Percentiles rank a stretch among this genome's conserved stretches.
phyloP scores from a whole-genome alignment of 768 basidiomycete genomes.

The Boletus pseudo-olivaceus region DNA sequence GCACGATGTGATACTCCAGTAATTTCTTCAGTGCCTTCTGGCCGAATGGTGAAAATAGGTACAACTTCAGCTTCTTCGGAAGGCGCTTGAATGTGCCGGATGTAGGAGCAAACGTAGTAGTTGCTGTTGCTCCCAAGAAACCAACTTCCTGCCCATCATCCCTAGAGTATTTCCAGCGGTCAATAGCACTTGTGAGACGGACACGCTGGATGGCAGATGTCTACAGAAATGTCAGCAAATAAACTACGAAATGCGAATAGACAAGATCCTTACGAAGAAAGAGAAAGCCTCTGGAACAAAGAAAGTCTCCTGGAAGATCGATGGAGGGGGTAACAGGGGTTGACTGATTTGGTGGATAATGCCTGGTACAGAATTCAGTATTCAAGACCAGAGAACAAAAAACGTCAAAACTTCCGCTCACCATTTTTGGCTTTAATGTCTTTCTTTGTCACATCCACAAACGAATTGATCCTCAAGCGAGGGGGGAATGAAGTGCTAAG shows the following conservation, averaged over 20 bases:
- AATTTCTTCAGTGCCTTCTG: conserved; percentile 11
- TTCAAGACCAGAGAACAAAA: background rate
- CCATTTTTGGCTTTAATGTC: conserved; percentile 11
- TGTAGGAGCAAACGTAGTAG: conserved; percentile 8
- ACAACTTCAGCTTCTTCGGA: conserved; percentile 5
- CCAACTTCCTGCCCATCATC: background rate
- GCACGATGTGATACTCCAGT: conserved; percentile 13
- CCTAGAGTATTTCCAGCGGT: background rate
- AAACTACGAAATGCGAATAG: background rate
- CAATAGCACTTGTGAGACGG: conserved; percentile 7
- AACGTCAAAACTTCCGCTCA: background rate
- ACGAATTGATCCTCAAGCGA: conserved; percentile 23
- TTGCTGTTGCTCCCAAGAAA: conserved; percentile 3
- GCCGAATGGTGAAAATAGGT: conserved; percentile 14
- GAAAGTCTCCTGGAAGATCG: conserved; percentile 14
- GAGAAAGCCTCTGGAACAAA: conserved; percentile 6
- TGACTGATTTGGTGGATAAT: conserved; percentile 14
- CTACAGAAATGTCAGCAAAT: background rate
- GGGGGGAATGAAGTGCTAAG: conserved; percentile 33
- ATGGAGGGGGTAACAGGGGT: conserved; percentile 10
- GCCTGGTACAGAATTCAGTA: background rate
- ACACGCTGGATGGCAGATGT: conserved; percentile 14
- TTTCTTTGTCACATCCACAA: conserved; percentile 9
- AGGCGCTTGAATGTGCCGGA: conserved; percentile 8
- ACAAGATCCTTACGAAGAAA: conserved; percentile 7